phyloP scores from a whole-genome alignment of 805 yeast species.

The Candida pini region DNA sequence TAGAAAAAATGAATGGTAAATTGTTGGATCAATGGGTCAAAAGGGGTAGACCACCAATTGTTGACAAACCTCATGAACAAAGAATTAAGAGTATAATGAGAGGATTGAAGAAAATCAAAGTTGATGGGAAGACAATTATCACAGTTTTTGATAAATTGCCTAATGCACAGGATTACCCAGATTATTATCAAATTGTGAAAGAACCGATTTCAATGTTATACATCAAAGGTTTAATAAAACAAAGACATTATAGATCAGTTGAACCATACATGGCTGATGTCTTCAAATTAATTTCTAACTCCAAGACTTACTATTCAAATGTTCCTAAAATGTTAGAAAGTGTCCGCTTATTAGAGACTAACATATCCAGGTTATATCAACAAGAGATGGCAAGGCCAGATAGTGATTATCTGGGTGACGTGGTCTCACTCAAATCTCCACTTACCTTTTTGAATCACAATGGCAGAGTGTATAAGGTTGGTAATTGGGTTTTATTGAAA shows the following conservation, averaged over 20 bases:
- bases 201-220: slow-evolving; percentile 67
- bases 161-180: slow-evolving; percentile 49
- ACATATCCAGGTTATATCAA: slow-evolving; percentile 51
- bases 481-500: slow-evolving; percentile 89
- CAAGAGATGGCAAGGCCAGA: slow-evolving; percentile 80
- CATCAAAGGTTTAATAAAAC: slow-evolving; percentile 77
- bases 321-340: slow-evolving; percentile 55
- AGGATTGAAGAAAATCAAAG: slow-evolving; percentile 66
- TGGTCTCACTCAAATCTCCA: slow-evolving; percentile 49
- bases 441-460: slow-evolving; percentile 77
- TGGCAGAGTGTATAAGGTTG: slow-evolving; percentile 73
- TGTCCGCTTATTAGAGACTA: slow-evolving; percentile 56
- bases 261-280: slow-evolving; percentile 76
- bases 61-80: slow-evolving; percentile 87
- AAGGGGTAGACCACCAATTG: slow-evolving; percentile 87
- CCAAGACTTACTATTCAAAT: slow-evolving; percentile 57
- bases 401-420: slow-evolving; percentile 57
- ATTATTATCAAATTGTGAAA: slow-evolving; percentile 46
- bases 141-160: slow-evolving; percentile 77
- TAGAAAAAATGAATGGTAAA: slow-evolving; percentile 19
- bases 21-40: slow-evolving; percentile 46
- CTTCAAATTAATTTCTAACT: slow-evolving; percentile 66
- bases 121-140: slow-evolving; percentile 40
- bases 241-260: slow-evolving; percentile 72
- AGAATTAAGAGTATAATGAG: slow-evolving; percentile 84